Evolutionary conservation across 768 basidiomycete genomes (phyloP).

Genomic region (Hericium erinaceus): DNA sequence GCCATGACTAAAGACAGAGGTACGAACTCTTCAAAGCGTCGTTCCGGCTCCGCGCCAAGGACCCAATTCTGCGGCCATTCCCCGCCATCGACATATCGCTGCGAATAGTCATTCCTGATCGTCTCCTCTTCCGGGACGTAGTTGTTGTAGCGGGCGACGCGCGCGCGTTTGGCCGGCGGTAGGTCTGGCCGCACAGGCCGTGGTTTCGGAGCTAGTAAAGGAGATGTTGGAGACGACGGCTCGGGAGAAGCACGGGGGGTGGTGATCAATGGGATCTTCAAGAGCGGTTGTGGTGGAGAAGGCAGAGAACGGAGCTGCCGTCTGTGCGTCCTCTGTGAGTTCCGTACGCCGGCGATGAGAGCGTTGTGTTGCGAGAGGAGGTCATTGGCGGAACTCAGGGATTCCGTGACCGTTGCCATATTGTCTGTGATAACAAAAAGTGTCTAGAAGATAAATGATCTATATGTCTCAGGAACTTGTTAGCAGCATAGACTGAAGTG

Average conservation of each 20-base stretch:
- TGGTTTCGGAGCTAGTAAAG: conserved; percentile 24
- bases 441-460: too few species aligned
- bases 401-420: conserved; percentile 25
- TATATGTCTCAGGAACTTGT: not conserved
- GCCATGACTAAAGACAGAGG: conserved; percentile 1
- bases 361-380: conserved; percentile 53
- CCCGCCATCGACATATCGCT: conserved; percentile 82
- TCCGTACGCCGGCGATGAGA: conserved; percentile 46
- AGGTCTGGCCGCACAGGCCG: conserved; percentile 38
- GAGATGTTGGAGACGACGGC: conserved; percentile 37
- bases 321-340: conserved; percentile 46
- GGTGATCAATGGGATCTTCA: conserved; percentile 7
- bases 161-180: conserved; percentile 66
- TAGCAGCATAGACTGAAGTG: not conserved
- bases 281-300: conserved; percentile 34
- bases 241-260: conserved; percentile 42
- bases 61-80: conserved; percentile 95
- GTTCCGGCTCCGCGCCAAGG: conserved; percentile 78
- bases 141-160: conserved; percentile 61
- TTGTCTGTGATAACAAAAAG: not conserved
- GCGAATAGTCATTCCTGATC: conserved; percentile 90
- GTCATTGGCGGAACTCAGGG: conserved; percentile 54
- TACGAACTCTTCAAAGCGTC: conserved; percentile 87
- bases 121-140: conserved; percentile 94
- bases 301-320: conserved; percentile 47